These are phyloP conservation scores for Ceratocystis huliohia DNA, from an alignment of 2,329 filamentous ascomycete genomes.

Conservation along the genomic window DNA sequence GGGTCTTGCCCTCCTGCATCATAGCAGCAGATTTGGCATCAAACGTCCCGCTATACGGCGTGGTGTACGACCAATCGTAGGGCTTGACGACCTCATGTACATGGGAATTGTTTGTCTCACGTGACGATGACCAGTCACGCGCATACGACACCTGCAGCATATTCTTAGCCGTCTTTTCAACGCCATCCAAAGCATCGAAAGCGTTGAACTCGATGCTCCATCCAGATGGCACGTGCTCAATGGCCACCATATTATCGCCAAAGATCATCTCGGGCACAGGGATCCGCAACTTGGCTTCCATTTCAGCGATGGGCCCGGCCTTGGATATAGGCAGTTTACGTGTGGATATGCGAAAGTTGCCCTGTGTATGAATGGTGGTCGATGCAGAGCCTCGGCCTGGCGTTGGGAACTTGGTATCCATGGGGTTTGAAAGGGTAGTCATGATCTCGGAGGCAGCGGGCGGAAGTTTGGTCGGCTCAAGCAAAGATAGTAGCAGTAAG, in stretches of 20 bases:
- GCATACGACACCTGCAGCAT: slow-evolving; percentile 95
- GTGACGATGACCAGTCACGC: slow-evolving; percentile 58
- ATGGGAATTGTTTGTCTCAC: slow-evolving; percentile 66
- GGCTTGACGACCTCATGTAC: slow-evolving; percentile 92
- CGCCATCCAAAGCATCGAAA: slow-evolving; percentile 72
- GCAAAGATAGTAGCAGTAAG: too few species aligned
- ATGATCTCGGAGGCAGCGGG: background rate
- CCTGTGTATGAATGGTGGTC: slow-evolving; percentile 45
- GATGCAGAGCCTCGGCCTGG: slow-evolving; percentile 38
- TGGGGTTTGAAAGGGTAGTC: slow-evolving; percentile 24
- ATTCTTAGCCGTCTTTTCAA: slow-evolving; percentile 82
- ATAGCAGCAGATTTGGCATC: slow-evolving; percentile 24
- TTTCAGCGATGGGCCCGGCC: slow-evolving; percentile 73
- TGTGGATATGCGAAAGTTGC: slow-evolving; percentile 61
- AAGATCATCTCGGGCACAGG: slow-evolving; percentile 98
- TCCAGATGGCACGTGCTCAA: slow-evolving; percentile 59
- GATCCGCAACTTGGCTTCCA: slow-evolving; percentile 68
- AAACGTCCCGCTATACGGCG: slow-evolving; percentile 66
- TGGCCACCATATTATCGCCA: slow-evolving; percentile 74
- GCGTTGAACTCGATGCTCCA: slow-evolving; percentile 77
- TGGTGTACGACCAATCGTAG: slow-evolving; percentile 97
- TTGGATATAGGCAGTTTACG: slow-evolving; percentile 94
- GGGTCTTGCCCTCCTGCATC: slow-evolving; percentile 14
- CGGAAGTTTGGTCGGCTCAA: background rate
- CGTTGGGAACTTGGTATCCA: slow-evolving; percentile 43